A percentile compares a stretch with the other conserved stretches of the same genome.
phyloP scores from a whole-genome alignment of 2,329 filamentous ascomycete species.

The Xylaria sp. region DNA sequence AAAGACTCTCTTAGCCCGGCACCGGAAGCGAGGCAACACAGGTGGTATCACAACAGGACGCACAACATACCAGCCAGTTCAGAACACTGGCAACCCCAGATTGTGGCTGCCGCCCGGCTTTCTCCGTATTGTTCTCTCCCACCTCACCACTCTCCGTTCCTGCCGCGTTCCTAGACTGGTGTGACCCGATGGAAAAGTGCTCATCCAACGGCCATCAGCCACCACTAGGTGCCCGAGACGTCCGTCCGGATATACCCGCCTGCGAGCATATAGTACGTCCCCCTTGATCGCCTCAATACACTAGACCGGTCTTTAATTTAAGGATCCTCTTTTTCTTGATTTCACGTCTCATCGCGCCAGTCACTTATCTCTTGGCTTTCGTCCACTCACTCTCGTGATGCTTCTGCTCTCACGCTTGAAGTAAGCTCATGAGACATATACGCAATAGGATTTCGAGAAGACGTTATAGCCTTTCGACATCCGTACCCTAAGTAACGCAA shows the following conservation, averaged over 20 bases:
- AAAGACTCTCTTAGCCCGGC: slow-evolving; percentile 5
- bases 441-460: slow-evolving; percentile 22
- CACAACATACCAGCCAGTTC: slow-evolving; percentile 20
- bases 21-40: slow-evolving; percentile 17
- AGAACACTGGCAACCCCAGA: slow-evolving; percentile 23
- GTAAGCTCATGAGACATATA: not conserved
- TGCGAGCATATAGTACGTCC: not conserved
- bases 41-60: slow-evolving; percentile 26
- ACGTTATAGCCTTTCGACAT: slow-evolving; percentile 23
- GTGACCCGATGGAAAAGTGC: slow-evolving; percentile 8
- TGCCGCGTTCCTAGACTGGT: not conserved
- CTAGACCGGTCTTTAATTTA: not conserved
- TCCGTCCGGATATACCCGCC: not conserved
- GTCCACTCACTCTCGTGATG: not conserved
- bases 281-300: not conserved
- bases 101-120: slow-evolving; percentile 7
- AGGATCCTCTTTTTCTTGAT: not conserved
- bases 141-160: slow-evolving; percentile 9
- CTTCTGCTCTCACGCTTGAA: not conserved
- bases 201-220: not conserved
- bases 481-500: slow-evolving; percentile 27
- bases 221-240: slow-evolving; percentile 2
- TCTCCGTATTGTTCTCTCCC: not conserved
- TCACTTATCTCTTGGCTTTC: slow-evolving; percentile 4
- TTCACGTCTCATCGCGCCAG: not conserved